A percentile compares a stretch with the other conserved stretches of the same genome.
phyloP scores from a whole-genome alignment of 495 filamentous ascomycete genomes.

The Echria macrotheca region DNA sequence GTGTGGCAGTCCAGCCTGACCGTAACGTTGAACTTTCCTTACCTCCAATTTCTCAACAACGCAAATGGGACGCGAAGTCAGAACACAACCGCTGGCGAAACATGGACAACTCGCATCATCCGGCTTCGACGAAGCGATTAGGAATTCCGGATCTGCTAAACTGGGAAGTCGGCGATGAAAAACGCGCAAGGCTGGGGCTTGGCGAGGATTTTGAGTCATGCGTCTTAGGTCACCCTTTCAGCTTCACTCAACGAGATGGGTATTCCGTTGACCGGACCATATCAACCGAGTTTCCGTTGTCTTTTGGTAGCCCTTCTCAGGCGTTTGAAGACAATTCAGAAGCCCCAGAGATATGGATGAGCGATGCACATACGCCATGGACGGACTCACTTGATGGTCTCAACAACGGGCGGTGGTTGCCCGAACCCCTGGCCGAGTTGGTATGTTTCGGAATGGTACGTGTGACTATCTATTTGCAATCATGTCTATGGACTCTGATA shows the following conservation, averaged over 20 bases:
- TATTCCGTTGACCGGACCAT: no score
- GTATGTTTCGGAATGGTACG: not conserved
- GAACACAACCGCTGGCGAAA: not conserved
- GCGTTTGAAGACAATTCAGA: no score
- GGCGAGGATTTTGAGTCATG: no score
- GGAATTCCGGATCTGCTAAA: not conserved
- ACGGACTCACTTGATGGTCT: not conserved
- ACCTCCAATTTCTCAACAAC: not conserved
- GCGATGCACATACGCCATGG: not conserved
- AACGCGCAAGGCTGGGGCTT: not conserved
- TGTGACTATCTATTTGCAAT: not conserved
- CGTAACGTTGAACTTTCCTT: not conserved
- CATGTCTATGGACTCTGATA: not conserved
- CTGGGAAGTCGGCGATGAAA: not conserved
- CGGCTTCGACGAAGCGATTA: not conserved
- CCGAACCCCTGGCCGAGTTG: not conserved
- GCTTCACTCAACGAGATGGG: no score
- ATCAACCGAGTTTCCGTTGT: no score
- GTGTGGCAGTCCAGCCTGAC: not conserved
- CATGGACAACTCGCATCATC: not conserved
- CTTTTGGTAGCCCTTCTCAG: no score
- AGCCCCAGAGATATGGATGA: no score
- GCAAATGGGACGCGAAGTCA: not conserved
- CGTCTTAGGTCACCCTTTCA: no score
- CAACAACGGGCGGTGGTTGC: not conserved